Conservation (phyloP, 1,139 yeast genomes). For the Sugiyamaella pinicola region DNA sequence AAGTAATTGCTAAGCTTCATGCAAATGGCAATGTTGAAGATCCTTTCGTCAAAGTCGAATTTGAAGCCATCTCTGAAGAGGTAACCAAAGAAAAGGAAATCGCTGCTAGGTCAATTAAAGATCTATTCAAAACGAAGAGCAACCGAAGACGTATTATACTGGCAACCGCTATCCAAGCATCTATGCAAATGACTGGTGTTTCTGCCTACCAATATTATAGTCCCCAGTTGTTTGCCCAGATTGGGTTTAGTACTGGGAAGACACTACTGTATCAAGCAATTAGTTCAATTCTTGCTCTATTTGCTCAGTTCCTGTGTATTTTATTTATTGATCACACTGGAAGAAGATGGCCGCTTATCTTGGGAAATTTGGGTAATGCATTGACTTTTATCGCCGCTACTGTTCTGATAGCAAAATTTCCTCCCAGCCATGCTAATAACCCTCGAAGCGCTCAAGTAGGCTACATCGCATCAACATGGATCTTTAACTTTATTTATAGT, state of each 20-base stretch:
- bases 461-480: constrained; percentile 36
- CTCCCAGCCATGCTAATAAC: constrained; percentile 26
- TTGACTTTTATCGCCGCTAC: constrained; percentile 24
- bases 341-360: constrained; percentile 45
- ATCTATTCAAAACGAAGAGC: constrained; percentile 50
- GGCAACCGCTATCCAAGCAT: constrained; percentile 60
- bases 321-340: constrained; percentile 54
- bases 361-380: constrained; percentile 27
- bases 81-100: constrained; percentile 31
- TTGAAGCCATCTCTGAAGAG: constrained; percentile 56
- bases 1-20: constrained; percentile 54
- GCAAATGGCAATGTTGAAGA: constrained; percentile 57
- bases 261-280: constrained; percentile 56
- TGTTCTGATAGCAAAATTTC: constrained; percentile 32
- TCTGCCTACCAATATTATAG: constrained; percentile 57
- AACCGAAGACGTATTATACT: constrained; percentile 52
- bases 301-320: constrained; percentile 47
- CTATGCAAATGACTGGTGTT: constrained; percentile 71
- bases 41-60: constrained; percentile 56
- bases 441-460: constrained; percentile 34
- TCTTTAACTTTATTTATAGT: constrained; percentile 33
- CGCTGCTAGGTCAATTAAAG: constrained; percentile 41
- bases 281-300: constrained; percentile 42
- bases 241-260: constrained; percentile 40
- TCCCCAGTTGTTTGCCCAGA: constrained; percentile 42